phyloP scores from a whole-genome alignment of 2,329 filamentous ascomycete species.

The Cryphonectria naterciae region DNA sequence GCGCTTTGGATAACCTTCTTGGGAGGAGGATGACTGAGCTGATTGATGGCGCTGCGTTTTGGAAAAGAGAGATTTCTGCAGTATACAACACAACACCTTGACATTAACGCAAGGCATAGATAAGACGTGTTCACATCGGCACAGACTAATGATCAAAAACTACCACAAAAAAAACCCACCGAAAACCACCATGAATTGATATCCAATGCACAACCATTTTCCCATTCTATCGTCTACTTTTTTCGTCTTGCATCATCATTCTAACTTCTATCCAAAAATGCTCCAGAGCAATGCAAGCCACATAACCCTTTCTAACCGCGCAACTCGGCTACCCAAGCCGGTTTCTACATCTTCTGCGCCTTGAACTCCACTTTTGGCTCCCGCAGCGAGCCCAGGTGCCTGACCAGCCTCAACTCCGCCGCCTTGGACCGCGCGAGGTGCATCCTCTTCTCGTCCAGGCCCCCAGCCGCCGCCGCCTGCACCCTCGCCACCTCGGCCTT shows the following conservation, averaged over 20 bases:
- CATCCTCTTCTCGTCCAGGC: conserved; percentile 55
- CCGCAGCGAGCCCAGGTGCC: conserved; percentile 71
- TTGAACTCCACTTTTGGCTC: conserved; percentile 67
- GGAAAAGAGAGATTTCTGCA: not conserved
- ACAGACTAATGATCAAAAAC: conserved; percentile 3
- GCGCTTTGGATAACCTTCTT: not conserved
- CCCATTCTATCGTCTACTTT: not conserved
- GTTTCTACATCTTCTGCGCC: conserved; percentile 53
- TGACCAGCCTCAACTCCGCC: conserved; percentile 83
- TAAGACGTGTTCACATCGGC: conserved; percentile 4
- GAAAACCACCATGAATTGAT: not conserved
- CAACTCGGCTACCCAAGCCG: not conserved
- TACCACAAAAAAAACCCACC: too few species aligned
- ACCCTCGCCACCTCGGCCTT: conserved; percentile 51
- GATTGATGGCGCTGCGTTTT: not conserved
- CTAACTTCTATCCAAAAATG: conserved; percentile 24
- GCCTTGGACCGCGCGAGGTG: conserved; percentile 78
- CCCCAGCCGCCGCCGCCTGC: conserved; percentile 46
- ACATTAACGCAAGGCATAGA: not conserved
- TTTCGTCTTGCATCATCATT: conserved; percentile 11
- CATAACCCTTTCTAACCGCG: not conserved
- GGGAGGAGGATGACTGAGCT: conserved; percentile 15
- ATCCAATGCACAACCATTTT: not conserved
- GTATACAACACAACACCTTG: conserved; percentile 1
- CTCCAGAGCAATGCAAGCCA: conserved; percentile 6